Evolutionary conservation across 2,329 filamentous ascomycete species (phyloP).

Genomic region (Thyridium curvatum): DNA sequence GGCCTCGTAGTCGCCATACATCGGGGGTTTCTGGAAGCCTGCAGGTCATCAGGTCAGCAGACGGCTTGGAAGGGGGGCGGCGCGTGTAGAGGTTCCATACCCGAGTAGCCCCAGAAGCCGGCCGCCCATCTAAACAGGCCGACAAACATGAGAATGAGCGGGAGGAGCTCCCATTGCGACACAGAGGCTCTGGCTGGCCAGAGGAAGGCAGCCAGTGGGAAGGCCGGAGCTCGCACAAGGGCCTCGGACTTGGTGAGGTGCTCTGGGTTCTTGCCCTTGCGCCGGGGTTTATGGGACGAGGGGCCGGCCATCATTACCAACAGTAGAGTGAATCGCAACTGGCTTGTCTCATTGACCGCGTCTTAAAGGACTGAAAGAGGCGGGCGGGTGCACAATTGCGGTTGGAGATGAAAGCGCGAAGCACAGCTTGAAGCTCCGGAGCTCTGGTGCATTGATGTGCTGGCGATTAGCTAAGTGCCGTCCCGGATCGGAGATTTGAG

Average conservation of each 20-base stretch:
- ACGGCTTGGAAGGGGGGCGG: background rate
- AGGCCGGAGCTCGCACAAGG: conserved; percentile 59
- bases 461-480: too few relatives aligned
- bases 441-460: too few relatives aligned
- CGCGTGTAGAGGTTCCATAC: conserved; percentile 39
- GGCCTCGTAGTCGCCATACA: conserved; percentile 96
- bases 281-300: conserved; percentile 52
- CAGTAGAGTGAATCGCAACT: conserved; percentile 4
- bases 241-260: conserved; percentile 29
- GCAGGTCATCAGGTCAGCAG: conserved; percentile 5
- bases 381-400: too few relatives aligned
- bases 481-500: too few relatives aligned
- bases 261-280: conserved; percentile 46
- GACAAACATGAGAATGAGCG: conserved; percentile 81
- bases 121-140: conserved; percentile 91
- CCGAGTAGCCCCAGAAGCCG: conserved; percentile 92
- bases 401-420: too few relatives aligned
- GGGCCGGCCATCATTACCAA: conserved; percentile 41
- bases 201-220: conserved; percentile 88
- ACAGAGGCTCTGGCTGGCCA: conserved; percentile 81
- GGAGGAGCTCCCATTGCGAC: conserved; percentile 89
- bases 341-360: conserved; percentile 13
- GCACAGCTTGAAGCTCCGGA: too few relatives aligned
- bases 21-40: conserved; percentile 77
- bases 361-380: background rate